These are phyloP conservation scores for Penicillium malachiteum DNA, from an alignment of 495 filamentous ascomycete genomes.

Conservation along the genomic window DNA sequence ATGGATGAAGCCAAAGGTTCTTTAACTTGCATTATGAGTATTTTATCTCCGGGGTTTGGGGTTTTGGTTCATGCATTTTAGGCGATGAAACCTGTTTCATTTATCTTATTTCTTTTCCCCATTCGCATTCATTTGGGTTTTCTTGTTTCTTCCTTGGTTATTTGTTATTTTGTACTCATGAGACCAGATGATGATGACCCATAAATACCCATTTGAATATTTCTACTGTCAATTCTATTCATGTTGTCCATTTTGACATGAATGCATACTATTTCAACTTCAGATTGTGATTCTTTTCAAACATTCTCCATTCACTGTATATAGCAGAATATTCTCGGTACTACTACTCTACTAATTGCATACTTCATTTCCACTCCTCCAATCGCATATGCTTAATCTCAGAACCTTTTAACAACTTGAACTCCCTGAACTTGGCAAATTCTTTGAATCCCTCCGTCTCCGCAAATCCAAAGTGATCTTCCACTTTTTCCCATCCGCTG, in stretches of 20 bases:
- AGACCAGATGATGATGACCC: constrained; percentile 21
- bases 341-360: constrained; percentile 4
- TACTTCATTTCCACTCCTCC: constrained; percentile 18
- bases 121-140: constrained; percentile 1
- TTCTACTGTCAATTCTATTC: constrained; percentile 14
- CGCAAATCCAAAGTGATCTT: constrained; percentile 44
- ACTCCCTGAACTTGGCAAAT: constrained; percentile 31
- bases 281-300: too few relatives aligned
- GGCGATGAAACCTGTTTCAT: background rate
- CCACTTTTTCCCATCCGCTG: constrained; percentile 48
- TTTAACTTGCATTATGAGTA: constrained; percentile 31
- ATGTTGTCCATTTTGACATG: background rate
- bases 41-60: constrained; percentile 2
- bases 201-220: constrained; percentile 31
- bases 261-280: background rate
- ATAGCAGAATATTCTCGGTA: background rate
- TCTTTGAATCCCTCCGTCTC: constrained; percentile 34
- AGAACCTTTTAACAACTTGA: constrained; percentile 21
- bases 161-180: constrained; percentile 12
- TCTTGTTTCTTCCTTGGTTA: background rate
- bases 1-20: constrained; percentile 83
- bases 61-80: constrained; percentile 5
- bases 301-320: too few relatives aligned
- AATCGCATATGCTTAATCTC: constrained; percentile 45
- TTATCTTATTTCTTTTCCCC: background rate